Conservation (phyloP, 1,139 yeast genomes). For the Taiozyma onychis region DNA sequence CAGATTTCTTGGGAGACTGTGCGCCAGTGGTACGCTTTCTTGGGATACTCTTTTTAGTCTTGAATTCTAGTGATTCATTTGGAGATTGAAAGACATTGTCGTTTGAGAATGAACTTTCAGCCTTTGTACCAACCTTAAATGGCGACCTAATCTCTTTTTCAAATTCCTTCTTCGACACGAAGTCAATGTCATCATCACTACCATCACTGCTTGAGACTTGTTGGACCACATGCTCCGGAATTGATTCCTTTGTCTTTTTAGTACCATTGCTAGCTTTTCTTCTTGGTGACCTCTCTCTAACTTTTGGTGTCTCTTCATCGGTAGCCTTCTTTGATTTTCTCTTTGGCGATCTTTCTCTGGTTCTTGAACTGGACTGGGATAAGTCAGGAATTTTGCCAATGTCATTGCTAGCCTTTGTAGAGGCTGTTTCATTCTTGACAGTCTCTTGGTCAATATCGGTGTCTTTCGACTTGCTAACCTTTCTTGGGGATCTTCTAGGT, state of each 20-base stretch:
- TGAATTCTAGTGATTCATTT: conserved; percentile 13
- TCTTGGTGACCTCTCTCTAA: neutral
- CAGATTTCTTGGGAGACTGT: conserved; percentile 13
- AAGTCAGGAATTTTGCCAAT: conserved; percentile 15
- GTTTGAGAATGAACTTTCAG: conserved; percentile 30
- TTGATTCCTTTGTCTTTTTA: neutral
- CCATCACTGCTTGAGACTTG: neutral
- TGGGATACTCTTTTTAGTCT: conserved; percentile 16
- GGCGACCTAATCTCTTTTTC: conserved; percentile 7
- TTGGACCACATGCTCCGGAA: neutral
- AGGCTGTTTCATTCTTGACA: neutral
- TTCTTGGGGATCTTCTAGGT: conserved; percentile 15
- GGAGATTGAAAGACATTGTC: conserved; percentile 39
- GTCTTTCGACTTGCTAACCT: conserved; percentile 7
- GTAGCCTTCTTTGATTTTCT: conserved; percentile 1
- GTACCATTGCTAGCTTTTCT: neutral
- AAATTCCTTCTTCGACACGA: conserved; percentile 1
- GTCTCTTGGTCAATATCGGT: conserved; percentile 4
- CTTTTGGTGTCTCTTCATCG: neutral
- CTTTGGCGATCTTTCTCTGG: conserved; percentile 12
- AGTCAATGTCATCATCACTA: conserved; percentile 4
- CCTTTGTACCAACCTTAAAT: conserved; percentile 13
- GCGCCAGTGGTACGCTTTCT: conserved; percentile 19
- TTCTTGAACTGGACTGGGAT: conserved; percentile 1
- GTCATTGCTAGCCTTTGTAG: neutral